Evolutionary conservation across 495 filamentous ascomycete species (phyloP).

Genomic region (Tuber melanosporum): DNA sequence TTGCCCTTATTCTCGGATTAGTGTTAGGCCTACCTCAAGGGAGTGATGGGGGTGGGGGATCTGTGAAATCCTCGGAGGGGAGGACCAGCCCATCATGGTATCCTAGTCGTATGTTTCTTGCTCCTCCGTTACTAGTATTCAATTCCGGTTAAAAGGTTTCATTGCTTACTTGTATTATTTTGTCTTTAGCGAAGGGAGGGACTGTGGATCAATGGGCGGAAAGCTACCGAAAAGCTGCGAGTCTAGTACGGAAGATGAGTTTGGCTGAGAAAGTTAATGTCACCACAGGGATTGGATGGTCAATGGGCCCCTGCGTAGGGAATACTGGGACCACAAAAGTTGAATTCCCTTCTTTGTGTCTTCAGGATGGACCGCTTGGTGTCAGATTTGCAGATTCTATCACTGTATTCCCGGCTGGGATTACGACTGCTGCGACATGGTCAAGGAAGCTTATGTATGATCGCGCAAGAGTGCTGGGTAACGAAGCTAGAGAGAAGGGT

Average conservation of each 20-base stretch:
- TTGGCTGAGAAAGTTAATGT: slow-evolving; percentile 90
- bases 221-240: slow-evolving; percentile 73
- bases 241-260: slow-evolving; percentile 73
- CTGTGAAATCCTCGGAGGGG: neutral
- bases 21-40: neutral
- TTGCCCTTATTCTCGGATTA: neutral
- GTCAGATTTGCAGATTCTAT: slow-evolving; percentile 59
- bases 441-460: slow-evolving; percentile 69
- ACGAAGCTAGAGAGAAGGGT: slow-evolving; percentile 64
- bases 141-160: slow-evolving; percentile 1
- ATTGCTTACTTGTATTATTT: neutral
- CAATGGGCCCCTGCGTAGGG: slow-evolving; percentile 82
- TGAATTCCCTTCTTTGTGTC: slow-evolving; percentile 74
- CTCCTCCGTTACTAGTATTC: neutral
- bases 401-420: slow-evolving; percentile 74
- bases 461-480: slow-evolving; percentile 61
- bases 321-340: slow-evolving; percentile 70
- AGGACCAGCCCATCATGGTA: slow-evolving; percentile 12
- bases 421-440: slow-evolving; percentile 84
- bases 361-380: slow-evolving; percentile 87
- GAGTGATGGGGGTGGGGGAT: neutral
- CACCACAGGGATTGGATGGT: slow-evolving; percentile 88
- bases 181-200: slow-evolving; percentile 53
- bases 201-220: slow-evolving; percentile 63
- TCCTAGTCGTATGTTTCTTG: slow-evolving; percentile 27